These are phyloP conservation scores for Dysphania ambrosioides DNA, from an alignment of 148 eudicot genomes.

Conservation along the genomic window DNA sequence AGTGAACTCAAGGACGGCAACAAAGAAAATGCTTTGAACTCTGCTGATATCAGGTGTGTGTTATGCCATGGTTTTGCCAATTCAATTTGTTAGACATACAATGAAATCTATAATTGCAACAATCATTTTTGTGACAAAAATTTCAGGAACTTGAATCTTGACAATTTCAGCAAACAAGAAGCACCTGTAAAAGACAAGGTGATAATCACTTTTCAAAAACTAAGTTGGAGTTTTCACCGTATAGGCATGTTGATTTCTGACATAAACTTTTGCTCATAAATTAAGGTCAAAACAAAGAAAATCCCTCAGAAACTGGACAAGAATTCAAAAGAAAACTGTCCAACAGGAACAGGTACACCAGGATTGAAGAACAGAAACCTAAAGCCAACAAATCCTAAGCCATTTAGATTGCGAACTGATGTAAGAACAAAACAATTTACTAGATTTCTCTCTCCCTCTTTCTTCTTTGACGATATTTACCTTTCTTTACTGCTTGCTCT, in stretches of 20 bases:
- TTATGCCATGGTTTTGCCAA: background rate
- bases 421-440: conserved; percentile 33
- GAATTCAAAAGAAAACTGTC: conserved; percentile 40
- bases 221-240: background rate
- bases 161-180: conserved; percentile 30
- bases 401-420: conserved; percentile 90
- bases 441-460: background rate
- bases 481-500: conserved; percentile 13
- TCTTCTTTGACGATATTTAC: background rate
- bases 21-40: conserved; percentile 58
- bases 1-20: conserved; percentile 29
- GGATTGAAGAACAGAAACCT: conserved; percentile 59
- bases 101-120: background rate
- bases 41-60: conserved; percentile 51
- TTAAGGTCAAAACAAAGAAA: conserved; percentile 25
- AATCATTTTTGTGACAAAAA: background rate
- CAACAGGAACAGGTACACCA: conserved; percentile 31
- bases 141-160: conserved; percentile 33
- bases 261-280: conserved; percentile 3
- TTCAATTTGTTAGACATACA: background rate
- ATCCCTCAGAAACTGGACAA: conserved; percentile 31
- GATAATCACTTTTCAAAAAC: conserved; percentile 14
- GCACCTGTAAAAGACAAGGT: conserved; percentile 37
- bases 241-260: background rate
- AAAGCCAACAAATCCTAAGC: conserved; percentile 80